Conservation (phyloP, 805 yeast genomes). For the Phaffomyces opuntiae region DNA sequence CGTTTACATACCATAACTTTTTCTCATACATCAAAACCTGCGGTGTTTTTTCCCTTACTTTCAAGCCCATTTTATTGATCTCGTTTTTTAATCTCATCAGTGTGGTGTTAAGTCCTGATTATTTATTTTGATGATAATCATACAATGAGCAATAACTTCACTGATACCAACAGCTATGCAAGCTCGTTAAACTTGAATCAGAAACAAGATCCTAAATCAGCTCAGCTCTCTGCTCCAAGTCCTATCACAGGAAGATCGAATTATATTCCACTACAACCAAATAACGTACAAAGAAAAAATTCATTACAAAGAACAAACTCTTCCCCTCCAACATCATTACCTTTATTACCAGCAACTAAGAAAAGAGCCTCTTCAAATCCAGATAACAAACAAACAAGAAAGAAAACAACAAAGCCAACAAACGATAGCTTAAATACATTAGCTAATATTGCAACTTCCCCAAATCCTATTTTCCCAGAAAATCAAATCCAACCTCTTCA, state of each 20-base stretch:
- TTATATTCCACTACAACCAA: constrained; percentile 5
- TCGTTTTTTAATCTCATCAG: background rate
- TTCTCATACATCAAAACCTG: too few species aligned
- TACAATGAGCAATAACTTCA: constrained; percentile 24
- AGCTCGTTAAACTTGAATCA: constrained; percentile 12
- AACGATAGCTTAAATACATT: constrained; percentile 8
- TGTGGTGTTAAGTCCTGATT: background rate
- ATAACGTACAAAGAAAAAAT: background rate
- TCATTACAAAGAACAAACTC: background rate
- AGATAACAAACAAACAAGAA: constrained; percentile 3
- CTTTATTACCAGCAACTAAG: constrained; percentile 12
- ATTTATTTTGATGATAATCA: constrained; percentile 1
- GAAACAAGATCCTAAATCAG: background rate
- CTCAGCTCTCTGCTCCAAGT: background rate
- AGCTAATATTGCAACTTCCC: constrained; percentile 10
- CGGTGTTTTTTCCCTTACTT: too few species aligned
- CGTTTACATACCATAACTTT: too few species aligned
- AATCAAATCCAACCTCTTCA: background rate
- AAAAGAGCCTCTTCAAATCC: constrained; percentile 7
- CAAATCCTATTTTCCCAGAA: constrained; percentile 1
- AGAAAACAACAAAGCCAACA: constrained; percentile 1
- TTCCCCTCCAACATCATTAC: constrained; percentile 5
- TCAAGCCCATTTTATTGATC: too few species aligned
- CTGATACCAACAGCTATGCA: constrained; percentile 23
- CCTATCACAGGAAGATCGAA: background rate